phyloP scores from a whole-genome alignment of 352 stramenopile genomes.

The Paralagenidium karlingii region DNA sequence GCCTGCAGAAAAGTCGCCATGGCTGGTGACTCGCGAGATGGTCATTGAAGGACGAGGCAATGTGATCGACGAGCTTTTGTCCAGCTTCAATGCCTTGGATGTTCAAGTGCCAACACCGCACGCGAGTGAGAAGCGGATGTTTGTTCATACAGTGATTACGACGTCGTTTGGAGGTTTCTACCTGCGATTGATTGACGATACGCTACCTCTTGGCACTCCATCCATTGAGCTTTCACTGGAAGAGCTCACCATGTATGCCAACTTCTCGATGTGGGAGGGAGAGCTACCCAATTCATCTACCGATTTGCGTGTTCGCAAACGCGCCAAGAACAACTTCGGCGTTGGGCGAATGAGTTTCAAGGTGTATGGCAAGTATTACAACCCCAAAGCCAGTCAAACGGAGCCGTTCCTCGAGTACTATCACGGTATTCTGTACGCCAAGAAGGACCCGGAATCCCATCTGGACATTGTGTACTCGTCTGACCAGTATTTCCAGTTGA shows the following conservation, averaged over 20 bases:
- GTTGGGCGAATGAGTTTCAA: constrained; percentile 66
- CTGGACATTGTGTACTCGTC: constrained; percentile 64
- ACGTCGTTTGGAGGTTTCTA: constrained; percentile 83
- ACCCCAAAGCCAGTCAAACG: constrained; percentile 48
- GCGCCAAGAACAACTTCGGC: constrained; percentile 51
- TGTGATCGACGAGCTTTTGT: constrained; percentile 66
- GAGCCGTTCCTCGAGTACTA: constrained; percentile 84
- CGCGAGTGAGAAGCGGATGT: constrained; percentile 27
- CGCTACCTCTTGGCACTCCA: constrained; percentile 52
- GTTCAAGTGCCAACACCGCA: background rate
- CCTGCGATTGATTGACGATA: constrained; percentile 74
- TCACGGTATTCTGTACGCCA: constrained; percentile 56
- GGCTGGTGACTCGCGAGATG: constrained; percentile 75
- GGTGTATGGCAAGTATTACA: constrained; percentile 85
- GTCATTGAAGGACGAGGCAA: constrained; percentile 56
- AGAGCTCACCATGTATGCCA: constrained; percentile 61
- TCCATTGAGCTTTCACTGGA: constrained; percentile 71
- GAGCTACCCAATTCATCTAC: constrained; percentile 5
- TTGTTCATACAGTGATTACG: constrained; percentile 62
- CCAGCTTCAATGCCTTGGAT: constrained; percentile 26
- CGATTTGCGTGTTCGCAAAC: constrained; percentile 27
- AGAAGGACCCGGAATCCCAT: constrained; percentile 54
- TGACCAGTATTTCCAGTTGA: constrained; percentile 77
- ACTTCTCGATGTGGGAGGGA: constrained; percentile 61
- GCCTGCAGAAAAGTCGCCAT: constrained; percentile 45